Conservation (phyloP, 2,329 filamentous ascomycete genomes). For the Cordyceps farinosa region DNA sequence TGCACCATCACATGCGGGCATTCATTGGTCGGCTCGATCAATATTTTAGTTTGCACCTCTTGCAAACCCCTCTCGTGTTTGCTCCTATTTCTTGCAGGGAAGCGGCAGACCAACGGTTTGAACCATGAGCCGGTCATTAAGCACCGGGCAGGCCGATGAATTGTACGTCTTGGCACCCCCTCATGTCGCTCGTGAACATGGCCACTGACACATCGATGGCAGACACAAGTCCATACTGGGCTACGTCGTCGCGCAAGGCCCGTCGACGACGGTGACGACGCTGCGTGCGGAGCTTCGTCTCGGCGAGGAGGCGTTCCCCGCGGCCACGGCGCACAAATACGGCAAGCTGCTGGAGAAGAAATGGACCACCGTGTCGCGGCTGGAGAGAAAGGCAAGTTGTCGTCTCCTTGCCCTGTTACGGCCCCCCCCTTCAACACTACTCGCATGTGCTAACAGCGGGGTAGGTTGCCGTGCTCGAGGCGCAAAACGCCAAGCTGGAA, state of each 20-base stretch:
- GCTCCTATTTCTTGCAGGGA: no score
- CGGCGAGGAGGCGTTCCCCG: conserved; percentile 66
- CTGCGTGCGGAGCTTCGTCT: conserved; percentile 73
- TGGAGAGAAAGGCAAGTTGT: conserved; percentile 81
- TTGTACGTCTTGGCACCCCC: conserved; percentile 56
- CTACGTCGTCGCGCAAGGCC: conserved; percentile 72
- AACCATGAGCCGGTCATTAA: conserved; percentile 70
- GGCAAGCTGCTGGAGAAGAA: conserved; percentile 94
- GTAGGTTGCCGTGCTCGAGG: conserved; percentile 90
- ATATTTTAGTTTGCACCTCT: no score
- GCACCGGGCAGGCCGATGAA: conserved; percentile 78
- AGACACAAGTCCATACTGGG: conserved; percentile 93
- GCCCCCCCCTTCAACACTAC: no score
- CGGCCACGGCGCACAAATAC: conserved; percentile 85
- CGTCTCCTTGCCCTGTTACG: no score
- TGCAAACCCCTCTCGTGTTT: no score
- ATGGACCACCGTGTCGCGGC: conserved; percentile 89
- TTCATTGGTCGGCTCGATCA: no score
- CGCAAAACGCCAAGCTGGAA: conserved; percentile 67
- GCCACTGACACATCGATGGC: conserved; percentile 8
- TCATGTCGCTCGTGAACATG: neutral
- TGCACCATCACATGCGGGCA: no score
- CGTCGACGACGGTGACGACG: conserved; percentile 64
- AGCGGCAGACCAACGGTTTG: no score
- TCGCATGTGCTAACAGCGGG: neutral